Base-by-base conservation (phyloP, 768 basidiomycete genomes). In the Lactarius psammicola region DNA sequence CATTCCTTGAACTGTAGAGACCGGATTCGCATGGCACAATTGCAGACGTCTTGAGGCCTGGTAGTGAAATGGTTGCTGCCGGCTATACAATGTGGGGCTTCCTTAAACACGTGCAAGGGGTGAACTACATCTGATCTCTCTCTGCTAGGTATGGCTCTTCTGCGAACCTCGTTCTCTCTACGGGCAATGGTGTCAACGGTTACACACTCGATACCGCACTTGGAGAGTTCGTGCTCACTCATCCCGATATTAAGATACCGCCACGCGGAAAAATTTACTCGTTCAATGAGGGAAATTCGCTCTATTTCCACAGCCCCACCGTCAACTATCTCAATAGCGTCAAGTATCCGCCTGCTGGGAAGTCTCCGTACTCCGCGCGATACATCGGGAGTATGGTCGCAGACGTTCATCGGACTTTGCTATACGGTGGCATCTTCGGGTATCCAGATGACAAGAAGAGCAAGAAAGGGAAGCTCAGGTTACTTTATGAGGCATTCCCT, bases 361-460 rank as follows among this genome's bases (percentile, higher is more conserved):
- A 88, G 76, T 79, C 85, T 30, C 95, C 96, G 11, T 96, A 97
- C 74, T 93, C 90, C 68, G 88, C 92, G 69, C 86, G 94, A 67
- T 88, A 99, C 78, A 97, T 98, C 75, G 97, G 97, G 31, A 95
- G 94, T 67, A 99, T 99, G 97, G 97, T 98, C 40, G 95, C 96
- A 59, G 96, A 99, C 77, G 96, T 98, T 30, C 95, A 97, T 78
- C 84, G 96, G 71, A 99, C 96, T 7, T 79, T 99, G 36, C 81
- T 99, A 4, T 99, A 99, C 74, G 97, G 97, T 28, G 97, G 97
- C 51, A 98, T 99, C 73, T 99, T 99, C 72, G 96, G 95, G 10
- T 99, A 99, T 76, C 97, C 97, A 9, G 88, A 88, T 73, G 97
- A 99, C 79, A 97, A 93, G 85, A 98, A 98, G 85, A 92, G 86